Evolutionary conservation across 768 basidiomycete species (phyloP), one percentile per base, ranked within the genome.

Genomic region (Lyophyllum atratum): DNA sequence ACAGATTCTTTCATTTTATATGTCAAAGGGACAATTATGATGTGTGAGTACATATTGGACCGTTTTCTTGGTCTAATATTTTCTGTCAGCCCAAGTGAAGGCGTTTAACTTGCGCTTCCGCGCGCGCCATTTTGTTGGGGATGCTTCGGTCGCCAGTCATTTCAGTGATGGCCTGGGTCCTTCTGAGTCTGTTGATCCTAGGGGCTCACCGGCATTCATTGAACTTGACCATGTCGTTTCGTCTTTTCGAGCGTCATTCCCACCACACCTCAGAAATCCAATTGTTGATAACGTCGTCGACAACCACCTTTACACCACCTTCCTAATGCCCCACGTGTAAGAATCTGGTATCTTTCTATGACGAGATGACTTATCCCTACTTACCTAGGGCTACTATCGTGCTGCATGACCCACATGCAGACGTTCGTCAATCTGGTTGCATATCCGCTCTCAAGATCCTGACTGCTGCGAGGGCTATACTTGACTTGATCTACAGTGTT

Each of bases 391-490:
- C 87, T 6, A 82, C 74, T 14, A 86, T 92, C 50, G 74, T 90
- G 19, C 71, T 92, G 40, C 90, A 92, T 62, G 90, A 92, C 60
- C 87, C 89, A 3, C 89, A 90, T 64, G 88, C 89, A 17, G 80
- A 83, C 56, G 75, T 87, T 46, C 75, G 76, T 24, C 74, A 70
- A 45, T 76, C 78, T 17, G 82, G 82, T 33, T 92, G 89, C 62
- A 76, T 84, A 40, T 90, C 88, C 40, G 85, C 89, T 14, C 76
- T 85, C 61, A 87, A 84, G 64, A 85, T 91, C 28, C 72, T 91
- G 8, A 80, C 80, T 0, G 83, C 89, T 24, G 82, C 89, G 2
- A 80, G 90, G 47, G 78, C 81, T 1, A 83, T 89, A 39, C 72
- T 91, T 42, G 85, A 90, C 60, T 72, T 89, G 15, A 80, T 90